These are phyloP conservation scores for Claviceps humidiphila DNA, from an alignment of 2,329 filamentous ascomycete species.

Conservation along the genomic window DNA sequence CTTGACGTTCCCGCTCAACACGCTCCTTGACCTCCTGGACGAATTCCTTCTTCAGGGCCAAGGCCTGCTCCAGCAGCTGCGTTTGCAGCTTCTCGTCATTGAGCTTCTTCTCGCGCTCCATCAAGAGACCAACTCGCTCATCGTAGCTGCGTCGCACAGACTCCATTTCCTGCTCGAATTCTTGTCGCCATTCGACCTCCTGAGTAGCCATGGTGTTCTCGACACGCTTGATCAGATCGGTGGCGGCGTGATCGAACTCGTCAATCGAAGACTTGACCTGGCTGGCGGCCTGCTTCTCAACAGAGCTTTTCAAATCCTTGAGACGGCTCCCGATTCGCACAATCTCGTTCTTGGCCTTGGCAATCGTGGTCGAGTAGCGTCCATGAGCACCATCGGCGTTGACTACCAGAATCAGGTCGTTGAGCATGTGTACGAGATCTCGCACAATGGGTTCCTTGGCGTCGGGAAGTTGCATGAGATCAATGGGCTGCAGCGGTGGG, in stretches of 20 bases:
- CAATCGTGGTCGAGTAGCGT: conserved; percentile 66
- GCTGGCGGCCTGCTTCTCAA: conserved; percentile 57
- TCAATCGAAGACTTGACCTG: conserved; percentile 58
- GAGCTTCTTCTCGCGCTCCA: conserved; percentile 66
- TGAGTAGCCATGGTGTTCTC: conserved; percentile 72
- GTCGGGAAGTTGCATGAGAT: conserved; percentile 61
- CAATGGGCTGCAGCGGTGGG: conserved; percentile 56
- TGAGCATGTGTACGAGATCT: conserved; percentile 87
- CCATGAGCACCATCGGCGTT: conserved; percentile 71
- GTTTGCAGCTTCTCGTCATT: conserved; percentile 76
- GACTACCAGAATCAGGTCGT: conserved; percentile 87
- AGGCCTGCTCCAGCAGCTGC: conserved; percentile 77
- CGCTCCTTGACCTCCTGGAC: conserved; percentile 61
- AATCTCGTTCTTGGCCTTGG: conserved; percentile 76
- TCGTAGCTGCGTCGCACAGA: conserved; percentile 67
- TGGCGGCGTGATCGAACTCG: conserved; percentile 78
- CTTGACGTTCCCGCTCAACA: conserved; percentile 79
- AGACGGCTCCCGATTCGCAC: conserved; percentile 69
- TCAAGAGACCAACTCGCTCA: conserved; percentile 62
- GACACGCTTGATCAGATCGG: conserved; percentile 76
- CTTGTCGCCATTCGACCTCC: conserved; percentile 69
- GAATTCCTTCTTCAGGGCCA: conserved; percentile 78
- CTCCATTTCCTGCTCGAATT: conserved; percentile 78
- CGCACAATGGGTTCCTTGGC: conserved; percentile 80
- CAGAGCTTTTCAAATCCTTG: conserved; percentile 53